A percentile compares a stretch with the other conserved stretches of the same genome.
phyloP scores from a whole-genome alignment of 441 rosid species.

The Gossypium gossypioides region DNA sequence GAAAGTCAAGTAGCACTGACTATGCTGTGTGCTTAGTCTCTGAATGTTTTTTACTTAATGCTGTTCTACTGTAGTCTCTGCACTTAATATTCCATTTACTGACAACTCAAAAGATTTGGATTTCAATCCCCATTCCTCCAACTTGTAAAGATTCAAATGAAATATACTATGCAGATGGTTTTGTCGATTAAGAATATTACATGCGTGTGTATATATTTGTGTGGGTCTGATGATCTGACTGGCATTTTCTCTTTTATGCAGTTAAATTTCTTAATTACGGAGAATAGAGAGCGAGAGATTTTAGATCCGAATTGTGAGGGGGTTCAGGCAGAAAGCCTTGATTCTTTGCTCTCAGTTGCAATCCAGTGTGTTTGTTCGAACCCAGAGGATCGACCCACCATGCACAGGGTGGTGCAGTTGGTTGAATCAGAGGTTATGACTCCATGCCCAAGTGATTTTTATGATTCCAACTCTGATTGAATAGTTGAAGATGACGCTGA shows the following conservation, averaged over 20 bases:
- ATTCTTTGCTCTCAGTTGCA: constrained; percentile 78
- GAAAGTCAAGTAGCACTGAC: background rate
- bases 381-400: constrained; percentile 90
- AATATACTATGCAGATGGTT: too few relatives aligned
- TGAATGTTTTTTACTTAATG: background rate
- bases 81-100: background rate
- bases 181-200: background rate
- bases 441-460: constrained; percentile 92
- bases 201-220: background rate
- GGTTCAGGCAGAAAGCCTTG: constrained; percentile 65
- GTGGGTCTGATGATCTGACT: background rate
- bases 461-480: constrained; percentile 74
- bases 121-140: background rate
- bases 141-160: background rate
- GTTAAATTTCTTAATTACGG: constrained; percentile 69
- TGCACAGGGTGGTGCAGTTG: constrained; percentile 89
- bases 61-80: background rate
- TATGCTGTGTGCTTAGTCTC: background rate
- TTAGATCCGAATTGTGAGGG: constrained; percentile 76
- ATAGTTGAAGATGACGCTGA: constrained; percentile 7
- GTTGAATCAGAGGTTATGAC: constrained; percentile 97
- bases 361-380: constrained; percentile 65
- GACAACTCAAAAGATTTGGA: background rate
- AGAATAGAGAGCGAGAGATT: constrained; percentile 63
- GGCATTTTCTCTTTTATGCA: constrained; percentile 27